A percentile compares a stretch with the other conserved stretches of the same genome.
Evolutionary conservation across 495 filamentous ascomycete species (phyloP).

Genomic region (Lophiotrema nucula): DNA sequence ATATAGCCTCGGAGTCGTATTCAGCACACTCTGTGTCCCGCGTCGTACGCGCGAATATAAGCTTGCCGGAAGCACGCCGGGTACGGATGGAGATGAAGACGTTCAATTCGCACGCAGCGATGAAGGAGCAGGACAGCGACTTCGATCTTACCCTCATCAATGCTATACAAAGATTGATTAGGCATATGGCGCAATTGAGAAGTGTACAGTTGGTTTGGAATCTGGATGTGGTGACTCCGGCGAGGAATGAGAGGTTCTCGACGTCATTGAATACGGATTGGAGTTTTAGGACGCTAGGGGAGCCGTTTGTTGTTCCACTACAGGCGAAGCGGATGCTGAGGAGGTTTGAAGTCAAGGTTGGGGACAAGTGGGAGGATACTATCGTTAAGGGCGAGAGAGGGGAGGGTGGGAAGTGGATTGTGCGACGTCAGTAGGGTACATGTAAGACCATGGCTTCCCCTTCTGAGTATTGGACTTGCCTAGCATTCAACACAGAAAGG

Average conservation of each 20-base stretch:
- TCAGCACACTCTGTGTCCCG: not conserved
- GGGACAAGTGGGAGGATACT: not conserved
- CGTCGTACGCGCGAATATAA: not conserved
- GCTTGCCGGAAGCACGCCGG: not conserved
- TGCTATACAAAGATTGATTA: constrained; percentile 3
- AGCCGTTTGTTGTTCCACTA: not conserved
- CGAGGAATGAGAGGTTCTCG: too few species aligned
- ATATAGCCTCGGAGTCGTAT: not conserved
- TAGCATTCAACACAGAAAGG: not conserved
- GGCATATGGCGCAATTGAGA: constrained; percentile 10
- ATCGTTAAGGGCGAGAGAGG: not conserved
- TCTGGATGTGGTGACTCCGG: too few species aligned
- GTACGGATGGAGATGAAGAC: not conserved
- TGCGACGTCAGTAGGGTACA: too few species aligned
- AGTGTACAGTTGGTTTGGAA: constrained; percentile 23
- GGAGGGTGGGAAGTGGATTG: not conserved
- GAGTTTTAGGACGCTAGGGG: constrained; percentile 9
- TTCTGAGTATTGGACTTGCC: too few species aligned
- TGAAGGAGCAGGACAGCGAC: not conserved
- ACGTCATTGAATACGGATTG: not conserved
- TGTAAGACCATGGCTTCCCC: too few species aligned
- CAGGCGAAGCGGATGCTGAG: not conserved
- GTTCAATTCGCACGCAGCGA: not conserved
- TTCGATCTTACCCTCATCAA: not conserved
- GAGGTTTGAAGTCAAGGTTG: constrained; percentile 5